Percentiles rank a stretch among this genome's conserved stretches.
Evolutionary conservation across 2,329 filamentous ascomycete genomes (phyloP).

Genomic region (Pseudogymnoascus sp.): DNA sequence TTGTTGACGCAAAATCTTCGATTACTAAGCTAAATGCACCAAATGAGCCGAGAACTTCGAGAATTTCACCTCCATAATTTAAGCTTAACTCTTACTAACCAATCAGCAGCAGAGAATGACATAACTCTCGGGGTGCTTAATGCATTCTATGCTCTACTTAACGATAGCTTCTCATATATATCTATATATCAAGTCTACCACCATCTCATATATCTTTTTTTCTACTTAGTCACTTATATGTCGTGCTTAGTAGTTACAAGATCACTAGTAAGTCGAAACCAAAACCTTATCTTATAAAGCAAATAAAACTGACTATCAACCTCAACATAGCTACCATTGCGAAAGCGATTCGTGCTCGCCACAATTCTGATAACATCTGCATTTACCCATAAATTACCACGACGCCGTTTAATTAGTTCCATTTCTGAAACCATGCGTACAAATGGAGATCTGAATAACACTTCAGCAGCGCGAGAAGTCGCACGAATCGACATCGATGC

Average conservation of each 20-base stretch:
- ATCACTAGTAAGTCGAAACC: not conserved
- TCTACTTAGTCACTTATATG: not conserved
- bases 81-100: not conserved
- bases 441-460: constrained; percentile 33
- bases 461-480: constrained; percentile 25
- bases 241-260: not conserved
- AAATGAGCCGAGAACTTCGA: not conserved
- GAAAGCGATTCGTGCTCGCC: not conserved
- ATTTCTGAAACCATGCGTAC: not conserved
- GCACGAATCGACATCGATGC: constrained; percentile 19
- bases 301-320: not conserved
- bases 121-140: not conserved
- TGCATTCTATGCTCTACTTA: not conserved
- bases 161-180: not conserved
- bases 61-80: not conserved
- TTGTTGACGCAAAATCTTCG: not conserved
- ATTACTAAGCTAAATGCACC: not conserved
- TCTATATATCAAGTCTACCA: not conserved
- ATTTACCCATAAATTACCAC: not conserved
- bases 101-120: not conserved
- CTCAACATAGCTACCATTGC: not conserved
- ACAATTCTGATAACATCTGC: not conserved
- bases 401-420: not conserved
- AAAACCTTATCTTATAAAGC: not conserved
- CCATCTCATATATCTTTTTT: not conserved